Conservation (phyloP, 345 rosid species). For the Ailanthus altissimus region DNA sequence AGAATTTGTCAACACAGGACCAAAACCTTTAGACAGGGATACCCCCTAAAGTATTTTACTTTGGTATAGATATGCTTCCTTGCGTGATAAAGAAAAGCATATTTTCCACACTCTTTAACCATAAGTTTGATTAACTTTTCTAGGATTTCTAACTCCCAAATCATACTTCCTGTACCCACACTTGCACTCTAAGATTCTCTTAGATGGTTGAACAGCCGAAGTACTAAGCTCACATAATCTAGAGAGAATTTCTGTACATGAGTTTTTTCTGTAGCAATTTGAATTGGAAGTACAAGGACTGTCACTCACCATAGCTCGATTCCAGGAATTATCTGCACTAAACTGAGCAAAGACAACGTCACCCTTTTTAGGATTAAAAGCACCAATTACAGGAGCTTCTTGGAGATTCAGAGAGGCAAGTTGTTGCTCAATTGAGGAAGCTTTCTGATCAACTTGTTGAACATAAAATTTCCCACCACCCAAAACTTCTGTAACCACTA, state of each 20-base stretch:
- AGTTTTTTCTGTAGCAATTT: not conserved
- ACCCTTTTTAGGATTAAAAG: constrained; percentile 88
- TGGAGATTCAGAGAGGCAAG: constrained; percentile 69
- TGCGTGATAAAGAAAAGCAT: not conserved
- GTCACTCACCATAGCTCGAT: constrained; percentile 85
- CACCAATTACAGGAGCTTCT: constrained; percentile 81
- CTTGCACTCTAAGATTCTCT: not conserved
- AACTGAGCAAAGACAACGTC: constrained; percentile 93
- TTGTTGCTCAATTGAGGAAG: constrained; percentile 76
- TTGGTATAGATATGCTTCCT: not conserved
- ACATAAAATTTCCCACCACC: constrained; percentile 91
- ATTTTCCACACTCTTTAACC: not conserved
- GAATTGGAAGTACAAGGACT: not conserved
- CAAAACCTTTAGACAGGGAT: not conserved
- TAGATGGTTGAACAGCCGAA: not conserved
- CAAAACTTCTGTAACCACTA: constrained; percentile 85
- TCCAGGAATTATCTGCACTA: constrained; percentile 96
- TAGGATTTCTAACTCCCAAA: not conserved
- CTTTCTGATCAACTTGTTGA: constrained; percentile 78
- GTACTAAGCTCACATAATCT: not conserved
- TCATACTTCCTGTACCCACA: not conserved
- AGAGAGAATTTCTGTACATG: not conserved
- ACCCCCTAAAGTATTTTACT: not conserved
- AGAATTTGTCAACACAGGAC: too few species aligned
- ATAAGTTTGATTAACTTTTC: not conserved